Conservation (phyloP, 495 filamentous ascomycete genomes). For the Aspergillus haitiensis region DNA sequence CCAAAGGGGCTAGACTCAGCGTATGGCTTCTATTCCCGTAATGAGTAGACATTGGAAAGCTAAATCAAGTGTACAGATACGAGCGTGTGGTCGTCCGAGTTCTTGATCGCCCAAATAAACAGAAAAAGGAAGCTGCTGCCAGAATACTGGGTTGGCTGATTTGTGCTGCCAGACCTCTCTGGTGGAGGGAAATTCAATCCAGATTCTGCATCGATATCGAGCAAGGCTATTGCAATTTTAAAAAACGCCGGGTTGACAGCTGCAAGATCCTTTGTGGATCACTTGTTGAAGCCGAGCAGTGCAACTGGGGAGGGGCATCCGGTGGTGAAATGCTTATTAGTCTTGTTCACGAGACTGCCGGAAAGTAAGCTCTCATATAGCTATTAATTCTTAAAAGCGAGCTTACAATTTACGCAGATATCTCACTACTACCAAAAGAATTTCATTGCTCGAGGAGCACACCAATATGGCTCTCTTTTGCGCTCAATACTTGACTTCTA, state of each 20-base stretch:
- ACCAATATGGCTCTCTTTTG: not conserved
- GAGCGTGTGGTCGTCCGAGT: not conserved
- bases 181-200: slow-evolving; percentile 3
- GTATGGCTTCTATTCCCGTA: not conserved
- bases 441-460: not conserved
- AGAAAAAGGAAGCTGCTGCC: not conserved
- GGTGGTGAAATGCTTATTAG: not conserved
- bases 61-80: not conserved
- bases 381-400: not conserved
- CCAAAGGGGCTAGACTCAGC: not conserved
- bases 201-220: slow-evolving; percentile 1
- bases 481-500: not conserved
- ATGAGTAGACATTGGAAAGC: not conserved
- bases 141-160: not conserved
- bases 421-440: not conserved
- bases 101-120: not conserved
- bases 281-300: not conserved
- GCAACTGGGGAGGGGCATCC: too few species aligned
- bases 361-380: not conserved
- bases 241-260: not conserved
- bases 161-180: not conserved
- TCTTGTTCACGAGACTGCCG: slow-evolving; percentile 1
- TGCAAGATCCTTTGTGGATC: slow-evolving; percentile 1
- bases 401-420: not conserved
- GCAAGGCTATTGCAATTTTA: not conserved